Conservation (phyloP, 2,329 filamentous ascomycete species). For the Beauveria scarabaeidicola region DNA sequence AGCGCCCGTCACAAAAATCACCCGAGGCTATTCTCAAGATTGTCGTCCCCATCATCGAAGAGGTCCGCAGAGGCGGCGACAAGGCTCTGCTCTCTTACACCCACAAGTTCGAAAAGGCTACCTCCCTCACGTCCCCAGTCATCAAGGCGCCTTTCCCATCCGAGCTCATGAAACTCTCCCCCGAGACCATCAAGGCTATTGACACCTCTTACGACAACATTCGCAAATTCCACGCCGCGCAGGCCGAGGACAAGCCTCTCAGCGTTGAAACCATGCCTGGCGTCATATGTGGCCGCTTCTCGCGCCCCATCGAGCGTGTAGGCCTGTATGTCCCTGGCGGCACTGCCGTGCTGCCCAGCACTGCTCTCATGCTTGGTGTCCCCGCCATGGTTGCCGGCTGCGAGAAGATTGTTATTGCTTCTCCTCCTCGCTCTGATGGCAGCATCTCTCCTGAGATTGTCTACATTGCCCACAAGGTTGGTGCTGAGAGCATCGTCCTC, state of each 20-base stretch:
- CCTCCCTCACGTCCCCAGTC: slow-evolving; percentile 79
- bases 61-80: slow-evolving; percentile 76
- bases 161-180: slow-evolving; percentile 73
- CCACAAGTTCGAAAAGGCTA: slow-evolving; percentile 96
- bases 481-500: slow-evolving; percentile 89
- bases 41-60: slow-evolving; percentile 83
- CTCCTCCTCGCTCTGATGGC: slow-evolving; percentile 81
- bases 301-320: slow-evolving; percentile 87
- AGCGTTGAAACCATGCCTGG: slow-evolving; percentile 96
- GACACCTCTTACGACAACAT: slow-evolving; percentile 94
- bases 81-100: slow-evolving; percentile 85
- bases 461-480: slow-evolving; percentile 93
- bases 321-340: slow-evolving; percentile 93
- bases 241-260: slow-evolving; percentile 74
- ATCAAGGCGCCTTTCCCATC: slow-evolving; percentile 81
- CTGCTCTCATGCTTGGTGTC: slow-evolving; percentile 94
- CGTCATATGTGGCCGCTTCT: slow-evolving; percentile 88
- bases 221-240: slow-evolving; percentile 83
- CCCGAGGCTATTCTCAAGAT: slow-evolving; percentile 91
- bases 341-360: slow-evolving; percentile 93
- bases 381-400: slow-evolving; percentile 97
- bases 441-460: slow-evolving; percentile 94
- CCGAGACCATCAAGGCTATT: slow-evolving; percentile 85
- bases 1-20: slow-evolving; percentile 87
- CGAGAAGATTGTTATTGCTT: slow-evolving; percentile 87